phyloP scores from a whole-genome alignment of 768 basidiomycete genomes.

The Boletales sp. region DNA sequence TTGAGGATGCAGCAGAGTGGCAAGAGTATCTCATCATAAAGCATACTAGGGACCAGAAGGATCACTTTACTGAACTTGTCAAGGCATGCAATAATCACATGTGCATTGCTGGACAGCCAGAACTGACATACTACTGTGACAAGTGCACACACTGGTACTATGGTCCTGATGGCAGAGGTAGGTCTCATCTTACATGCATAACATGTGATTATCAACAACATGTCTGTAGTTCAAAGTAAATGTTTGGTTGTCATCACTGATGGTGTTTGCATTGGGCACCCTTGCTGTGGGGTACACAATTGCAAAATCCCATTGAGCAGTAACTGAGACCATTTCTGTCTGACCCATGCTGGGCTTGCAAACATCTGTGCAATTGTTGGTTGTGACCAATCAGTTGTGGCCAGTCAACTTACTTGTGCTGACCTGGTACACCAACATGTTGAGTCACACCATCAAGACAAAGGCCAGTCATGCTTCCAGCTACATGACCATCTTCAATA shows the following conservation, averaged over 20 bases:
- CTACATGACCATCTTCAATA: background rate
- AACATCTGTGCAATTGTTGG: background rate
- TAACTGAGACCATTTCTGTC: background rate
- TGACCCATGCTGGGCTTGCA: background rate
- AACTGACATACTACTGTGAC: constrained; percentile 2
- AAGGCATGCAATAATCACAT: background rate
- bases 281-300: background rate
- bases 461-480: constrained; percentile 4
- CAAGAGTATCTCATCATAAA: background rate
- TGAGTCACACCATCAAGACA: background rate
- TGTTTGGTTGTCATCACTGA: background rate
- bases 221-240: background rate
- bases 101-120: background rate
- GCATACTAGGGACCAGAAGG: background rate
- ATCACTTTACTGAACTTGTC: background rate
- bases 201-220: no score
- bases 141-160: background rate
- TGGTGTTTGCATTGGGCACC: constrained; percentile 4
- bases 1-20: background rate
- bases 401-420: background rate
- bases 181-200: background rate
- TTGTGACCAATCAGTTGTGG: background rate
- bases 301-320: background rate
- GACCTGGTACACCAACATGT: background rate
- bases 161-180: background rate